Evolutionary conservation across 23 red algal genomes (phyloP), one percentile per base, ranked within the genome.

Genomic region (Gracilaria domingensis): DNA sequence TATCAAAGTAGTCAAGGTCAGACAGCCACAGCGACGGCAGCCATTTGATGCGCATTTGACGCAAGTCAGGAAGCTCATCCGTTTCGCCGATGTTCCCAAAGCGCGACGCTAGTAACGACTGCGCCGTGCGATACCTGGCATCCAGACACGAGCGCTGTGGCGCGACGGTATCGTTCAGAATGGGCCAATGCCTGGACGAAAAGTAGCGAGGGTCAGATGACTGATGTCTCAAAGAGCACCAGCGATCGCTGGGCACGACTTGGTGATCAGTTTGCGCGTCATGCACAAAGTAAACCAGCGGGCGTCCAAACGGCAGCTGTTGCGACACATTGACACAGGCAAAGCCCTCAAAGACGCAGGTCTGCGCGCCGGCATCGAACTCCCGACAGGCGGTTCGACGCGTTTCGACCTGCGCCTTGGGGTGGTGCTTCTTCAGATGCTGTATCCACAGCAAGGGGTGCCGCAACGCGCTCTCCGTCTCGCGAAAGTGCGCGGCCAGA

Each of bases 171-270:
- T 65, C 49, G 16, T 89, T 67, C 17, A 77, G 33, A 66, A 89
- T 89, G 18, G 85, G 85, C 85, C 85, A 89, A 32, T 89, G 85
- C 36, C 85, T 23, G 21, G 82, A 86, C 37, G 67, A 58, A 28
- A 58, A 77, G 70, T 89, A 89, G 12, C 71, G 85, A 9, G 85
- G 85, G 36, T 89, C 85, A 4, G 85, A 40, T 49, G 71, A 79
- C 36, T 79, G 85, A 61, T 89, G 71, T 0, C 85, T 32, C 6
- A 78, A 80, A 12, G 32, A 40, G 32, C 85, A 89, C 85, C 85
- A 89, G 29, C 48, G 18, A 72, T 89, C 85, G 26, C 29, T 65
- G 23, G 45, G 47, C 12, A 77, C 73, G 5, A 26, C 9, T 23
- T 45, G 14, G 9, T 72, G 47, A 25, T 60, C 71, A 12, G 32